Evolutionary conservation across 1,284 basidiomycete genomes (phyloP), one percentile per base, ranked within the genome.

Genomic region (Ganoderma meredithae): DNA sequence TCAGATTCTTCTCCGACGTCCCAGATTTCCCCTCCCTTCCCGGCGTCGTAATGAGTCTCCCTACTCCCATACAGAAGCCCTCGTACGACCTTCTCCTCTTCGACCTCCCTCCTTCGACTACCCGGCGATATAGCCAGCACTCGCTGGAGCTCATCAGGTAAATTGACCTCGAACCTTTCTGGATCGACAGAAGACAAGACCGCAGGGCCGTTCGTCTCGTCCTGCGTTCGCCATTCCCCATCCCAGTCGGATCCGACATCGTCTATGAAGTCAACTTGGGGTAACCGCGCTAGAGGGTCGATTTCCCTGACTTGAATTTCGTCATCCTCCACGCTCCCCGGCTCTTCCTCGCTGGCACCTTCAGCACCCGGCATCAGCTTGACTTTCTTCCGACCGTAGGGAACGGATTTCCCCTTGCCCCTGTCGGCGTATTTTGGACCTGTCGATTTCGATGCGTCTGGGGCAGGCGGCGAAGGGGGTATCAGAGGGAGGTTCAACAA

Each of bases 21-120:
- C 92, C 92, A 93, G 65, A 94, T 87, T 70, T 91, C 87, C 6
- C 90, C 91, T 15, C 91, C 90, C 73, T 83, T 88, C 60, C 76
- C 79, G 22, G 88, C 81, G 72, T 93, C 85, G 74, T 91, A 91
- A 75, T 87, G 83, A 52, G 79, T 80, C 67, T 82, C 79, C 61
- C 88, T 83, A 60, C 83, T 78, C 40, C 91, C 89, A 73, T 88
- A 88, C 53, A 94, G 72, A 58, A 94, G 77, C 22, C 83, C 82
- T 67, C 86, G 84, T 40, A 88, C 88, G 40, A 93, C 76, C 73
- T 80, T 82, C 66, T 88, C 85, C 71, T 90, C 87, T 63, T 84
- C 83, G 55, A 71, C 75, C 72, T 83, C 80, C 53, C 80, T 81
- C 69, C 75, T 71, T 75, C 79, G 52, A 39, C 65, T 39, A 43